Conservation (phyloP, 306 rosid genomes). For the Potentilla sterilis region DNA sequence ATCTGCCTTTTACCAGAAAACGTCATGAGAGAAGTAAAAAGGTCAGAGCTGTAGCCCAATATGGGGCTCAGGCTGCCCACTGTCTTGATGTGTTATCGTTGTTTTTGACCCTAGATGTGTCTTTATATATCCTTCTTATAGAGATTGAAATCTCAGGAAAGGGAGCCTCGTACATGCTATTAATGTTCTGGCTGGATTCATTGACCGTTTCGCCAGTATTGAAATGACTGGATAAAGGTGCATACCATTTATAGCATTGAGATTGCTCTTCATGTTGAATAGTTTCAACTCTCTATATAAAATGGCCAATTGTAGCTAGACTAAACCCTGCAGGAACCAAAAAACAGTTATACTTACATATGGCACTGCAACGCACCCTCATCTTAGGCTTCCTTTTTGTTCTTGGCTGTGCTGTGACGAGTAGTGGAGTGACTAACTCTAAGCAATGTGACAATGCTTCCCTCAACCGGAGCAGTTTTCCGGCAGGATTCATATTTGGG, state of each 20-base stretch:
- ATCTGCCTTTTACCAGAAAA: not conserved
- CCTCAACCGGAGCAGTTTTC: constrained; percentile 38
- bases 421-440: not conserved
- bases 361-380: constrained; percentile 8
- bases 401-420: not conserved
- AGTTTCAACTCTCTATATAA: not conserved
- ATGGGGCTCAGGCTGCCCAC: not conserved
- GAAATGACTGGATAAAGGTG: not conserved
- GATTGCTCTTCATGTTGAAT: not conserved
- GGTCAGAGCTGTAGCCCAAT: not conserved
- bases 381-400: constrained; percentile 8
- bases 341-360: not conserved
- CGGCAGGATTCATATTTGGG: constrained; percentile 11
- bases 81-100: not conserved
- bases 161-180: not conserved
- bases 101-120: not conserved
- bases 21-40: not conserved
- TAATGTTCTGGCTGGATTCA: not conserved
- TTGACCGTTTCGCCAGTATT: not conserved
- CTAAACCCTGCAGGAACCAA: not conserved
- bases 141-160: not conserved
- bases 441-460: constrained; percentile 18
- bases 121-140: no score
- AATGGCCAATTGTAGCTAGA: not conserved
- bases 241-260: not conserved